These are phyloP conservation scores for Candida germanica DNA, from an alignment of 805 yeast genomes.

Conservation along the genomic window DNA sequence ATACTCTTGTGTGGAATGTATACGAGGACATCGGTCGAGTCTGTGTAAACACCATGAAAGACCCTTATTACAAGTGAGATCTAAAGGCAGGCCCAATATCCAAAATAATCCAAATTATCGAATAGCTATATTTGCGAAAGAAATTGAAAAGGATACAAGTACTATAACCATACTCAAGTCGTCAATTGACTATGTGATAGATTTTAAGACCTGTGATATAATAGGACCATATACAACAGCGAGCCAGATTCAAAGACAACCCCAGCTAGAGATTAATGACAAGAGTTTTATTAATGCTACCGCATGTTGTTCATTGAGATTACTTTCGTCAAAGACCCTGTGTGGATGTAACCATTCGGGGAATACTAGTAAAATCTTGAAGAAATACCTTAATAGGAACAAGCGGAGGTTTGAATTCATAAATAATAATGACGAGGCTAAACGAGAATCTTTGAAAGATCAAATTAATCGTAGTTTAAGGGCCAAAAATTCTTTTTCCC, in stretches of 20 bases:
- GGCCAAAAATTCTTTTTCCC: constrained; percentile 18
- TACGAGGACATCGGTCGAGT: constrained; percentile 89
- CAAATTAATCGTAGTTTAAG: constrained; percentile 9
- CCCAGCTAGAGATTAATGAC: constrained; percentile 24
- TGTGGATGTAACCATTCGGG: constrained; percentile 33
- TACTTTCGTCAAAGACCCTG: constrained; percentile 13
- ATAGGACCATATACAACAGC: constrained; percentile 33
- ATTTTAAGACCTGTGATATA: constrained; percentile 33
- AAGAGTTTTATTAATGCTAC: constrained; percentile 34
- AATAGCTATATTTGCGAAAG: constrained; percentile 57
- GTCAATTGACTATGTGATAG: constrained; percentile 40
- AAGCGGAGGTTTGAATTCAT: constrained; percentile 14
- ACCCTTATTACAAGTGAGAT: constrained; percentile 79
- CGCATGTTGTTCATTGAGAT: constrained; percentile 27
- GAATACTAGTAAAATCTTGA: constrained; percentile 35
- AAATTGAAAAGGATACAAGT: constrained; percentile 15
- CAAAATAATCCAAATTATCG: constrained; percentile 52
- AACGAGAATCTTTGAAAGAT: constrained; percentile 10
- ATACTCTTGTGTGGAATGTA: constrained; percentile 82
- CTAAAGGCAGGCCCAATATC: constrained; percentile 82
- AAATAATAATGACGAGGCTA: constrained; percentile 14
- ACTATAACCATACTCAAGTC: constrained; percentile 25
- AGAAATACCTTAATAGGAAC: constrained; percentile 26
- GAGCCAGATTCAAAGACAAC: constrained; percentile 12
- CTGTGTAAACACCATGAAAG: constrained; percentile 79